Percentiles rank a stretch among this genome's conserved stretches.
phyloP scores from a whole-genome alignment of 1,284 basidiomycete species.

The Sporisorium scitamineum region DNA sequence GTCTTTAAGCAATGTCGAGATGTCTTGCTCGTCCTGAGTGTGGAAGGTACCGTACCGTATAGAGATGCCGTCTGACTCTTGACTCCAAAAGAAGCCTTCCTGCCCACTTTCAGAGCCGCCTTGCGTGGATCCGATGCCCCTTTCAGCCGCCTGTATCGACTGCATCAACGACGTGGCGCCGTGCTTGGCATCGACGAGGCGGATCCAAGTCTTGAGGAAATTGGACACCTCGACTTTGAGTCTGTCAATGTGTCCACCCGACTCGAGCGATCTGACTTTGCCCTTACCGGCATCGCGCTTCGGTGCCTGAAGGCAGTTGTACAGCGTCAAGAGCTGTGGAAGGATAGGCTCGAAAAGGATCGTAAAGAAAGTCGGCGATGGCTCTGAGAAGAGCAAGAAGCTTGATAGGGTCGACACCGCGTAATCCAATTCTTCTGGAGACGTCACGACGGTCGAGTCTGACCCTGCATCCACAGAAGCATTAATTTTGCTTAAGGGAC shows the following conservation, averaged over 20 bases:
- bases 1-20: conserved; percentile 32
- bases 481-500: conserved; percentile 12
- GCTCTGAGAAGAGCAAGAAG: conserved; percentile 58
- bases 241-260: conserved; percentile 16
- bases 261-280: conserved; percentile 33
- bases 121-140: conserved; percentile 31
- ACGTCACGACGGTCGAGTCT: conserved; percentile 9
- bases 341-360: conserved; percentile 46
- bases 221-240: conserved; percentile 42
- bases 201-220: conserved; percentile 55
- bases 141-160: conserved; percentile 26
- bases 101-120: not conserved
- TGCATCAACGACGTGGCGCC: conserved; percentile 17
- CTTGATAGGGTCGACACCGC: conserved; percentile 45
- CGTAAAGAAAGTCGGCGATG: conserved; percentile 57
- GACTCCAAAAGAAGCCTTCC: conserved; percentile 30
- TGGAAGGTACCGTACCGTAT: conserved; percentile 26
- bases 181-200: conserved; percentile 45
- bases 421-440: conserved; percentile 14
- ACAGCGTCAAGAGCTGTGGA: conserved; percentile 53
- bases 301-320: conserved; percentile 23
- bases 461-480: not conserved
- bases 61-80: conserved; percentile 23
- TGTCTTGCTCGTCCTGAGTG: conserved; percentile 12
- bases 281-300: conserved; percentile 9